These are phyloP conservation scores for Aspergillus puulaauensis DNA, from an alignment of 2,329 filamentous ascomycete species.

Conservation along the genomic window DNA sequence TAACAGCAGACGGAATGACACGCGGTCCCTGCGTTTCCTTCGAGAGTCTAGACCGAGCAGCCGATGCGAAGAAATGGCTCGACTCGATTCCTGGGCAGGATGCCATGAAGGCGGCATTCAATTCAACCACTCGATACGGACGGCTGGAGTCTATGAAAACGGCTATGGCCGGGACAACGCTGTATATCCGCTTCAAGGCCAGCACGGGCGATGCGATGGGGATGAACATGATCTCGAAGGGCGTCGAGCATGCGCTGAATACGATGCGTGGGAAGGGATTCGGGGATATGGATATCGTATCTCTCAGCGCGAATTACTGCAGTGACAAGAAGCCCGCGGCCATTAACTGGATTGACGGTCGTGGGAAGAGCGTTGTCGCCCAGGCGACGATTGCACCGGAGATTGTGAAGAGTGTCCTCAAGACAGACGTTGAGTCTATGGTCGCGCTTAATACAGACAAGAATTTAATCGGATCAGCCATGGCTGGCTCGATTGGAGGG, in stretches of 20 bases:
- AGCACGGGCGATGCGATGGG: conserved; percentile 99
- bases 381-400: conserved; percentile 93
- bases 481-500: conserved; percentile 92
- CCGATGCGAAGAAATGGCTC: conserved; percentile 92
- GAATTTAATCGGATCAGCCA: conserved; percentile 94
- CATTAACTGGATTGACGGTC: conserved; percentile 98
- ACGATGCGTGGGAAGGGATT: conserved; percentile 91
- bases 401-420: conserved; percentile 82
- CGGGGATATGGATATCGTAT: conserved; percentile 91
- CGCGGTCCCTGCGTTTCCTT: conserved; percentile 92
- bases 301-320: conserved; percentile 95
- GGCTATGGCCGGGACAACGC: conserved; percentile 86
- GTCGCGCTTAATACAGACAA: conserved; percentile 93
- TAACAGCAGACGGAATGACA: conserved; percentile 96
- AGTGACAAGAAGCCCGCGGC: conserved; percentile 97
- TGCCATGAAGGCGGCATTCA: conserved; percentile 88
- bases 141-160: conserved; percentile 88
- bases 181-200: conserved; percentile 98
- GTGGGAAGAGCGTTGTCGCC: conserved; percentile 93
- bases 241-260: conserved; percentile 86
- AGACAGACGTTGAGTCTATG: conserved; percentile 86
- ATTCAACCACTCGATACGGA: conserved; percentile 93
- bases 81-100: conserved; percentile 83
- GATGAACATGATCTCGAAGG: conserved; percentile 99
- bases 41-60: conserved; percentile 82